phyloP scores from a whole-genome alignment of 2,329 filamentous ascomycete genomes.

The Aspergillus persii region DNA sequence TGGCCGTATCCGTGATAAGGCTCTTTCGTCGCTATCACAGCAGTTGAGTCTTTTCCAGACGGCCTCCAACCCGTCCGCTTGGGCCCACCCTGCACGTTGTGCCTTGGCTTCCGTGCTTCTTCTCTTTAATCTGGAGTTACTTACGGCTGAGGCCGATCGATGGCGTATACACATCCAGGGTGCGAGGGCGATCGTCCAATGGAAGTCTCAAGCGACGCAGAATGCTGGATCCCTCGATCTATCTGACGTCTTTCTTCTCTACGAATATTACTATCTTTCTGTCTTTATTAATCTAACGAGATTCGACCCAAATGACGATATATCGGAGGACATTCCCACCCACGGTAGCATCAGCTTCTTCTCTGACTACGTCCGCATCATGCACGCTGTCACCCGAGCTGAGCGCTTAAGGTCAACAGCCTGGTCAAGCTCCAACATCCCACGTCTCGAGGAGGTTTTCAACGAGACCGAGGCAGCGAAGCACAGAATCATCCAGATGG shows the following conservation, averaged over 20 bases:
- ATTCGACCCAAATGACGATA: slow-evolving; percentile 18
- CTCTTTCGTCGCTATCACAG: slow-evolving; percentile 11
- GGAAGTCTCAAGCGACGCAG: slow-evolving; percentile 2
- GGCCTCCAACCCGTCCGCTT: background rate
- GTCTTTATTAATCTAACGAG: slow-evolving; percentile 27
- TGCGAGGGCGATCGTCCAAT: slow-evolving; percentile 21
- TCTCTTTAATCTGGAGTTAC: slow-evolving; percentile 27
- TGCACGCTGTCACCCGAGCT: slow-evolving; percentile 22
- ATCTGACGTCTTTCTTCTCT: slow-evolving; percentile 21
- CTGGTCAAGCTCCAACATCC: background rate
- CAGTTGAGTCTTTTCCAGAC: slow-evolving; percentile 9
- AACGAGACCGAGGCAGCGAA: slow-evolving; percentile 12
- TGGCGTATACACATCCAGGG: slow-evolving; percentile 27
- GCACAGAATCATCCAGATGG: slow-evolving; percentile 12
- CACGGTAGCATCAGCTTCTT: slow-evolving; percentile 20
- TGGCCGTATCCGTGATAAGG: slow-evolving; percentile 8
- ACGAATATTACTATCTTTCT: slow-evolving; percentile 28
- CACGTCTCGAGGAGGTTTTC: slow-evolving; percentile 1
- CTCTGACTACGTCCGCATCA: slow-evolving; percentile 23
- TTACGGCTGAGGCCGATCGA: slow-evolving; percentile 16
- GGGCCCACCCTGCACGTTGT: slow-evolving; percentile 2
- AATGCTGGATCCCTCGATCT: background rate
- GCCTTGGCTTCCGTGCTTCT: slow-evolving; percentile 25
- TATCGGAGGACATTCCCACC: slow-evolving; percentile 11
- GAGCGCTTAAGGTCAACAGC: slow-evolving; percentile 18